phyloP scores from a whole-genome alignment of 257 asterid genomes.

The Paraleonurus japonicus region DNA sequence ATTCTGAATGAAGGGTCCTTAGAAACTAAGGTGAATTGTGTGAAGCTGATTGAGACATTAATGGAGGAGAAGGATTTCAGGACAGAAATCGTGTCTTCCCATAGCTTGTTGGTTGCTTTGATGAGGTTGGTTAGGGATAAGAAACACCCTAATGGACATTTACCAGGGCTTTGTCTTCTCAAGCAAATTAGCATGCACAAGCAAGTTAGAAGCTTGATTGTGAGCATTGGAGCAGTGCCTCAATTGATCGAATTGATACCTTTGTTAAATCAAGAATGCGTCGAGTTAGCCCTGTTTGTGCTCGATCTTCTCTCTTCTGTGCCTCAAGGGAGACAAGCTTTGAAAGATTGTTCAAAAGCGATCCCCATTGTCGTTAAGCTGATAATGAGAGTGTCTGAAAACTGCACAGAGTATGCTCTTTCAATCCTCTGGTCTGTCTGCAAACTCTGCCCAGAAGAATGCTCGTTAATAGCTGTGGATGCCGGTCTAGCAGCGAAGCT shows the following conservation, averaged over 20 bases:
- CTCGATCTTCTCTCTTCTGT: slow-evolving; percentile 48
- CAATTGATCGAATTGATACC: slow-evolving; percentile 56
- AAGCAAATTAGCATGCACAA: slow-evolving; percentile 45
- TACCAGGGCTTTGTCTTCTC: slow-evolving; percentile 57
- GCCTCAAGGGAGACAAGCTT: slow-evolving; percentile 55
- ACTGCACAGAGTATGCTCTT: slow-evolving; percentile 52
- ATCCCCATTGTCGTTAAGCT: slow-evolving; percentile 52
- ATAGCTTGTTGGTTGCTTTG: slow-evolving; percentile 56
- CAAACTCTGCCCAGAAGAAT: slow-evolving; percentile 60
- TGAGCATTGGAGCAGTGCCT: slow-evolving; percentile 59
- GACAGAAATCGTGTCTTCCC: slow-evolving; percentile 48
- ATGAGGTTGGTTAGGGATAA: slow-evolving; percentile 56
- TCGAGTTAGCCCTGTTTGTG: slow-evolving; percentile 48
- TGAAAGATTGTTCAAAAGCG: slow-evolving; percentile 54
- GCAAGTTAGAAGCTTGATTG: slow-evolving; percentile 42
- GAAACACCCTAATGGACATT: slow-evolving; percentile 48
- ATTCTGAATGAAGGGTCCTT: slow-evolving; percentile 64
- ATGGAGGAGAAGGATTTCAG: slow-evolving; percentile 57
- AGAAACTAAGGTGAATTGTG: slow-evolving; percentile 60
- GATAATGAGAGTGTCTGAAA: slow-evolving; percentile 60
- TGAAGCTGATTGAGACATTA: slow-evolving; percentile 43
- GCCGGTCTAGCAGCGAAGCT: slow-evolving; percentile 72
- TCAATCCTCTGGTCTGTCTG: slow-evolving; percentile 59
- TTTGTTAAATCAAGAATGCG: slow-evolving; percentile 41
- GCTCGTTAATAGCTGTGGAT: slow-evolving; percentile 61